phyloP scores from a whole-genome alignment of 2,329 filamentous ascomycete species.

The Nothophoma quercina region DNA sequence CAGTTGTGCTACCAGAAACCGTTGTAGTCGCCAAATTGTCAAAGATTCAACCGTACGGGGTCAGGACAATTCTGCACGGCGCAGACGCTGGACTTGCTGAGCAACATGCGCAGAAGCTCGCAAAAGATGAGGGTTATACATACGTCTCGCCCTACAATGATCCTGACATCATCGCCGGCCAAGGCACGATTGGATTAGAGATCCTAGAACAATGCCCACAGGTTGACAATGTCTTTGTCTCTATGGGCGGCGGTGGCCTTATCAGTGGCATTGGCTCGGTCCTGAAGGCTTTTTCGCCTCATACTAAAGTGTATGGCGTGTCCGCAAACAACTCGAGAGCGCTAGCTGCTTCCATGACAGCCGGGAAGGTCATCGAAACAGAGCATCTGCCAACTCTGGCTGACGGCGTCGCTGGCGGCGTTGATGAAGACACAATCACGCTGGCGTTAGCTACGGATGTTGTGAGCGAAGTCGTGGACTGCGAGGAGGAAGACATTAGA shows the following conservation, averaged over 20 bases:
- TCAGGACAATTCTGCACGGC: not conserved
- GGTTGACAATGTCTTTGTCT: constrained; percentile 8
- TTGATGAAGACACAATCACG: constrained; percentile 6
- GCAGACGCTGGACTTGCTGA: constrained; percentile 3
- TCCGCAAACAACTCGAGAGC: constrained; percentile 3
- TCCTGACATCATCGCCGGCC: not conserved
- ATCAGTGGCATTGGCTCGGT: constrained; percentile 11
- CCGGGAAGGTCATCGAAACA: constrained; percentile 4
- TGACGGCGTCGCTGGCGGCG: constrained; percentile 6
- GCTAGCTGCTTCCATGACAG: constrained; percentile 3
- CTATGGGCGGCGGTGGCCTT: constrained; percentile 10
- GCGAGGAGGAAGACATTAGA: constrained; percentile 2
- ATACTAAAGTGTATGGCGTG: constrained; percentile 1
- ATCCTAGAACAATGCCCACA: constrained; percentile 4
- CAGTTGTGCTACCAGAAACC: constrained; percentile 5
- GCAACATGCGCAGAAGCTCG: constrained; percentile 10
- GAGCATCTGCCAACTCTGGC: constrained; percentile 6
- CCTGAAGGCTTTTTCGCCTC: constrained; percentile 1
- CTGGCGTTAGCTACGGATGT: constrained; percentile 4
- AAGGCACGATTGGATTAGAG: constrained; percentile 8
- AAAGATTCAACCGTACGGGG: not conserved
- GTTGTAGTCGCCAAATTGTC: constrained; percentile 5
- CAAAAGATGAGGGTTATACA: not conserved
- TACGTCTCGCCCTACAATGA: constrained; percentile 16
- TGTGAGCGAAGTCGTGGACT: constrained; percentile 1